phyloP scores from a whole-genome alignment of 2,329 filamentous ascomycete genomes.

The Penicillium corylophilum region DNA sequence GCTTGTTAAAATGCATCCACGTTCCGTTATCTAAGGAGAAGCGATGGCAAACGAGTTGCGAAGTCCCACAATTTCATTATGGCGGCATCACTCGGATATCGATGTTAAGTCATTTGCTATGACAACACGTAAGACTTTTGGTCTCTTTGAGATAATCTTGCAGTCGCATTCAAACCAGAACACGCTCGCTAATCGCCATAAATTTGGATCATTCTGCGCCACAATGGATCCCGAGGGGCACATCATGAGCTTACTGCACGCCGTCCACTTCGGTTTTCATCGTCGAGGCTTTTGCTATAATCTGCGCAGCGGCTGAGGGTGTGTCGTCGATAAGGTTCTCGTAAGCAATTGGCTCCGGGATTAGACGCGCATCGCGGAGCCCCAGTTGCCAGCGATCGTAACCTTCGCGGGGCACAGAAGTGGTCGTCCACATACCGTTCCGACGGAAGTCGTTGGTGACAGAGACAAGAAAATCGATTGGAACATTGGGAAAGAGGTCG shows the following conservation, averaged over 20 bases:
- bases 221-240: neutral
- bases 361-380: neutral
- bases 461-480: conserved; percentile 2
- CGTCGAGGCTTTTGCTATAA: neutral
- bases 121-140: too few species aligned
- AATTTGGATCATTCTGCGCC: neutral
- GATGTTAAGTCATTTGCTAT: neutral
- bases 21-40: neutral
- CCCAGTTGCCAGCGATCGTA: conserved; percentile 6
- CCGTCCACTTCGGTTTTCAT: neutral
- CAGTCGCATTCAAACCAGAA: neutral
- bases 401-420: neutral
- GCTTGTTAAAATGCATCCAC: neutral
- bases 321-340: neutral
- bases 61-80: neutral
- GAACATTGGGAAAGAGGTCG: conserved; percentile 3
- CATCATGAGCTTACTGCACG: neutral
- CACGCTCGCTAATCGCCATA: neutral
- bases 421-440: conserved; percentile 7
- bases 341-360: neutral
- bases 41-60: neutral
- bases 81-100: neutral
- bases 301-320: neutral
- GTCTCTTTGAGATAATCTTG: neutral
- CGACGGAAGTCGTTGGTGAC: conserved; percentile 5